Conservation (phyloP, 177 flowering plant genomes). For the Vitis hybrid region DNA sequence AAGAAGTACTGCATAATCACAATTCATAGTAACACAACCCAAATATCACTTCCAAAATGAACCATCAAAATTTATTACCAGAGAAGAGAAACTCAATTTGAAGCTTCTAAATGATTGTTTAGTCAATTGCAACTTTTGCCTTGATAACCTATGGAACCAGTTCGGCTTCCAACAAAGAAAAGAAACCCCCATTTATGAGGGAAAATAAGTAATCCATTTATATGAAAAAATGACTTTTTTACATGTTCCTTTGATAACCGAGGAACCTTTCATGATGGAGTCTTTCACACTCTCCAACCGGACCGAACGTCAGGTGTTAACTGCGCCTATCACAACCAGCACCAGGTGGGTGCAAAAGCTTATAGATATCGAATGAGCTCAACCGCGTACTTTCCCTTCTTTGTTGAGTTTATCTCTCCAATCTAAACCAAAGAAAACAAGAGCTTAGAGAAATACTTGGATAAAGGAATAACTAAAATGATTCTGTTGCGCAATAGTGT, state of each 20-base stretch:
- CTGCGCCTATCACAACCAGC: too few relatives aligned
- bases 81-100: too few relatives aligned
- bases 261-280: too few relatives aligned
- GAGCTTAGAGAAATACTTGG: background rate
- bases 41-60: too few relatives aligned
- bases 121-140: background rate
- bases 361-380: constrained; percentile 75
- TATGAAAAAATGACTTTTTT: background rate
- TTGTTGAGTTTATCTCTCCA: constrained; percentile 77
- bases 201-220: background rate
- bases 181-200: background rate
- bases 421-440: constrained; percentile 45
- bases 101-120: too few relatives aligned
- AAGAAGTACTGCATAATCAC: too few relatives aligned
- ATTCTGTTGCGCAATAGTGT: background rate
- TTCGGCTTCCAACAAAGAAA: background rate
- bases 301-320: too few relatives aligned
- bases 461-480: background rate
- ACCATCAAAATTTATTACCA: too few relatives aligned
- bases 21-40: too few relatives aligned
- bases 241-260: too few relatives aligned
- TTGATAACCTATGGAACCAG: background rate
- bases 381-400: constrained; percentile 83
- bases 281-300: too few relatives aligned
- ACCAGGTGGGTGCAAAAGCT: constrained; percentile 3